These are phyloP conservation scores for Candida hungchunana DNA, from an alignment of 805 yeast genomes.

Conservation along the genomic window DNA sequence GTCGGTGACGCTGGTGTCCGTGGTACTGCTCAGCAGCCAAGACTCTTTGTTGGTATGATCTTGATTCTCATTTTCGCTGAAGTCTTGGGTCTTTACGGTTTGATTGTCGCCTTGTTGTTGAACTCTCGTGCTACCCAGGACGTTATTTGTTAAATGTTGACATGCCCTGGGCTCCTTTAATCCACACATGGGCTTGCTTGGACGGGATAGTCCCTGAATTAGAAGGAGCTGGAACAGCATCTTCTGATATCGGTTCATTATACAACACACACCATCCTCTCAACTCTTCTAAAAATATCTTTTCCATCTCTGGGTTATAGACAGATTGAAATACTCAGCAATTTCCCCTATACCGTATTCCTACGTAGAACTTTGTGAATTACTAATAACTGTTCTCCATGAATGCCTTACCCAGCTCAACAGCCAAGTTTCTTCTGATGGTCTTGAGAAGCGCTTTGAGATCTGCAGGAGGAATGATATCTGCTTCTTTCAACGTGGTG, in stretches of 20 bases:
- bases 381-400: constrained; percentile 17
- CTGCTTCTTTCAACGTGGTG: constrained; percentile 15
- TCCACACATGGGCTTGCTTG: too few species aligned
- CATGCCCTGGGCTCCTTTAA: too few species aligned
- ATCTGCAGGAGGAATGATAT: constrained; percentile 19
- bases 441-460: constrained; percentile 13
- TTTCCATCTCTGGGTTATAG: too few species aligned
- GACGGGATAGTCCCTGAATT: too few species aligned
- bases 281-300: too few species aligned
- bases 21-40: constrained; percentile 97
- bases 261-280: too few species aligned
- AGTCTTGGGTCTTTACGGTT: constrained; percentile 97
- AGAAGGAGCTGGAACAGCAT: too few species aligned
- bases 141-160: constrained; percentile 59
- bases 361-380: too few species aligned
- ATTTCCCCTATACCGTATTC: too few species aligned
- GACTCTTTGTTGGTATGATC: constrained; percentile 97
- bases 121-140: constrained; percentile 97
- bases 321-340: too few species aligned
- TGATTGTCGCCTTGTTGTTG: constrained; percentile 94
- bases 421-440: constrained; percentile 24
- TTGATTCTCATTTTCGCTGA: constrained; percentile 98
- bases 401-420: constrained; percentile 24
- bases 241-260: too few species aligned
- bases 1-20: constrained; percentile 99